Base-by-base conservation (phyloP, 2,329 filamentous ascomycete genomes). In the Geosmithia morbida region DNA sequence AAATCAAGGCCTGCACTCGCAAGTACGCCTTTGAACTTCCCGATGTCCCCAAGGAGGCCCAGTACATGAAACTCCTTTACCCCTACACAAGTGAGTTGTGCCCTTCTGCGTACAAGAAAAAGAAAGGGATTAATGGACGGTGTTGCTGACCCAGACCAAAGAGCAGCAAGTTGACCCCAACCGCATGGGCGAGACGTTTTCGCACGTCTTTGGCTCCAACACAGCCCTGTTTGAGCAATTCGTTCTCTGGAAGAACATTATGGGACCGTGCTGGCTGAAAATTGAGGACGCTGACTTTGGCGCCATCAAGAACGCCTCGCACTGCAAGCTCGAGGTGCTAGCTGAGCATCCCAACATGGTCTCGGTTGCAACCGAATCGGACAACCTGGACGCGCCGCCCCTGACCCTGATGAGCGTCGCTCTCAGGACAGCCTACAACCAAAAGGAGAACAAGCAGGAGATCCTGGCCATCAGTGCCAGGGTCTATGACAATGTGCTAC, bases 141-240 rank as follows among this genome's bases (percentile, higher is more conserved):
- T 18, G 29, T 48, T 19, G 19, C 43, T 29, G 18, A 30, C 17
- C 7, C 39, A 45, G 42, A 52, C 59, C 49, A 8, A 47, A 78
- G 74, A 90, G 61, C 79, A 82, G 42, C 71, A 74, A 17, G 63
- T 98, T 37, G 75, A 87, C n/a, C 70, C 77, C 47, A 82, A 84
- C 51, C 66, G 77, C 6, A 77, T 72, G 41, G 92, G 92, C 26
- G 81, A 94, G 61, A 97, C 92, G 0, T 98, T 90, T 60, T 96
- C 90, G 1, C 86, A 87, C 53, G 83, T 95, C 20, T 98, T 98
- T 55, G 92, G 94, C 26, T 84, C 85, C 48, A 95, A 92, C 62
- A 98, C 92, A 0, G 81, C 87, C 1, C 72, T 98, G 0, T 98
- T 98, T 56, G 92, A 98, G 65, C 92, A 98, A 56, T 98, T 98